A percentile compares a stretch with the other conserved stretches of the same genome.
phyloP scores from a whole-genome alignment of 1,139 yeast genomes.

The Pichia terricola region DNA sequence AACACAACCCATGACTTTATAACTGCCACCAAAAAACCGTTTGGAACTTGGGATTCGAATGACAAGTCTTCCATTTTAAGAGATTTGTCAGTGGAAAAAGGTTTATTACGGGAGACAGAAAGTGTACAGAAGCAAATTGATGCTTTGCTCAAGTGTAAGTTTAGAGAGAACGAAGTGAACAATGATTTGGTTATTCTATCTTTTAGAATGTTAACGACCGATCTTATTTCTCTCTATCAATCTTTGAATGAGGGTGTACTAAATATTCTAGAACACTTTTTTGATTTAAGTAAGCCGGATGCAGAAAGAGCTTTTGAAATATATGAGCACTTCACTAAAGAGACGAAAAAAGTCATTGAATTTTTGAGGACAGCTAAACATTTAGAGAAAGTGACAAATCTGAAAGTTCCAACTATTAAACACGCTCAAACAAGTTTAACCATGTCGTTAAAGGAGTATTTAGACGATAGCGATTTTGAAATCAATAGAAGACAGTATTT shows the following conservation, averaged over 20 bases:
- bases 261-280: constrained; percentile 83
- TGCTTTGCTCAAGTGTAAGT: constrained; percentile 64
- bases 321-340: constrained; percentile 75
- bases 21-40: constrained; percentile 41
- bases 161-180: constrained; percentile 63
- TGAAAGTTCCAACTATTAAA: constrained; percentile 90
- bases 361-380: constrained; percentile 85
- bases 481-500: constrained; percentile 68
- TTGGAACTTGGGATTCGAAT: constrained; percentile 23
- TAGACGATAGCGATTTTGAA: constrained; percentile 81
- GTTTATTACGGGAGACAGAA: constrained; percentile 74
- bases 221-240: constrained; percentile 75
- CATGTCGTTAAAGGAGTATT: constrained; percentile 76
- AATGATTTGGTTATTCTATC: constrained; percentile 80
- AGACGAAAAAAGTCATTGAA: constrained; percentile 80
- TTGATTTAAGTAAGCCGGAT: constrained; percentile 79
- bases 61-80: constrained; percentile 56
- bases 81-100: constrained; percentile 61
- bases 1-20: constrained; percentile 68
- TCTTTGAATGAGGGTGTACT: constrained; percentile 91
- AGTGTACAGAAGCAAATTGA: constrained; percentile 77
- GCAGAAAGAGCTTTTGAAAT: constrained; percentile 81
- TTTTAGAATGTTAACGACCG: constrained; percentile 79
- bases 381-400: constrained; percentile 74
- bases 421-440: constrained; percentile 96